Evolutionary conservation across 2,329 filamentous ascomycete genomes (phyloP), one percentile per base, ranked within the genome.

Genomic region (Calonectria pteridis): DNA sequence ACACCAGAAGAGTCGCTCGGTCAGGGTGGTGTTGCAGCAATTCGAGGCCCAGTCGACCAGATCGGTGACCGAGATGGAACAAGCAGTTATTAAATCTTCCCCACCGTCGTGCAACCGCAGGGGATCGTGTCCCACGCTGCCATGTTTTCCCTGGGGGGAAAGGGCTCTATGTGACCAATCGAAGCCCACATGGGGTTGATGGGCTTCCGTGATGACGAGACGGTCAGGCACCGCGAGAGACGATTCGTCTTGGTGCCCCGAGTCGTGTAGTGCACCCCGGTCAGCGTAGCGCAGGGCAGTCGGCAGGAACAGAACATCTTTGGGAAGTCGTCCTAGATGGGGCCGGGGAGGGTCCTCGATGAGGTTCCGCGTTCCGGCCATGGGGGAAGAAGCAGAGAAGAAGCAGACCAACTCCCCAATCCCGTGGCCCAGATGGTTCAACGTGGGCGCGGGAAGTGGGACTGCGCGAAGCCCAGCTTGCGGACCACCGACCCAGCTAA

Each of bases 371-470:
- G 33, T 50, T 69, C 70, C 59, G 35, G 40, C 33, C 50, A 46
- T 46, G 62, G 20, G 40, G 50, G 28, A 37, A 62, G 33, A 71
- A 58, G 33, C 29, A 33, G 18, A 58, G 33, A 46, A 35, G 35
- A 58, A 73, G 50, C 26, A 50, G 18, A 20, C 50, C 62, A 43
- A 33, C 23, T 51, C 49, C 69, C 73, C 73, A 73, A 75, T 73
- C 67, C 70, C 62, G 59, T 59, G 40, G 37, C 67, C 23, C 55
- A 16, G 69, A 51, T 63, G 73, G 40, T 37, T 58, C 64, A 75
- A 75, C 73, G 73, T 75, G 73, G 64, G 58, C 59, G 71, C 73
- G 73, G 73, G 67, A 73, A 65, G 73, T 75, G 73, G 73, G 68
- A 65, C 55, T 29, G 9, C 33, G 23, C 50, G 62, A 50, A 29